phyloP scores from a whole-genome alignment of 2,329 filamentous ascomycete genomes.

The Zarea fungicola region DNA sequence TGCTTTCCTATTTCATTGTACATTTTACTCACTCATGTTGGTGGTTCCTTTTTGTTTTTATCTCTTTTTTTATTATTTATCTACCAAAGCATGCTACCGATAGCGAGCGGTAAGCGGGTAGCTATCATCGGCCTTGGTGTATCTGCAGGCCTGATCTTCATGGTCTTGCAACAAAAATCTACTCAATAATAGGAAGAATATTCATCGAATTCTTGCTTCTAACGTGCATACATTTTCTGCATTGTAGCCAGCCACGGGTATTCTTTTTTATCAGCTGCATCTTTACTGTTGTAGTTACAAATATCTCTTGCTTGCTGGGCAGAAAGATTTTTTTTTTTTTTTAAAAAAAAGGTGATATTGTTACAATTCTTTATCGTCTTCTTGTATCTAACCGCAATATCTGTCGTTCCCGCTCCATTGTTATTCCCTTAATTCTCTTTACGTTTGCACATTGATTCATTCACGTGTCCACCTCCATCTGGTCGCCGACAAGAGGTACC shows the following conservation, averaged over 20 bases:
- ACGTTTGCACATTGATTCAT: background rate
- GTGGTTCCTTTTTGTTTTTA: too few species aligned
- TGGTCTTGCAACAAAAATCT: background rate
- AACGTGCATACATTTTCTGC: too few species aligned
- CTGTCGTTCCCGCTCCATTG: background rate
- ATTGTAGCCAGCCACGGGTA: too few species aligned
- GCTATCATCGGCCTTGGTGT: background rate
- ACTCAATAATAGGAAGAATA: background rate
- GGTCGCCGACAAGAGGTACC: constrained; percentile 63
- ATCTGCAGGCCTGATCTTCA: background rate
- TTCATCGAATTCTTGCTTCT: background rate
- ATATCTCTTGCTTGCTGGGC: too few species aligned
- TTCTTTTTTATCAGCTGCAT: background rate
- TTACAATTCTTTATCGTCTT: constrained; percentile 10
- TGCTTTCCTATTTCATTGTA: constrained; percentile 2
- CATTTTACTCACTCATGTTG: background rate
- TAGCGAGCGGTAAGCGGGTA: too few species aligned
- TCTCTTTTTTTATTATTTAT: background rate
- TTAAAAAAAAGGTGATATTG: constrained; percentile 11
- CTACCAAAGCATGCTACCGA: background rate
- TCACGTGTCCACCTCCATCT: constrained; percentile 64
- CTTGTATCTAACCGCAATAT: constrained; percentile 1
- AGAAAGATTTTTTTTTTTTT: too few species aligned
- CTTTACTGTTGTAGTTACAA: too few species aligned
- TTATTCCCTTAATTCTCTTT: background rate